Base-by-base conservation (phyloP, 164 flowering plant species). In the Magnolia sinica region DNA sequence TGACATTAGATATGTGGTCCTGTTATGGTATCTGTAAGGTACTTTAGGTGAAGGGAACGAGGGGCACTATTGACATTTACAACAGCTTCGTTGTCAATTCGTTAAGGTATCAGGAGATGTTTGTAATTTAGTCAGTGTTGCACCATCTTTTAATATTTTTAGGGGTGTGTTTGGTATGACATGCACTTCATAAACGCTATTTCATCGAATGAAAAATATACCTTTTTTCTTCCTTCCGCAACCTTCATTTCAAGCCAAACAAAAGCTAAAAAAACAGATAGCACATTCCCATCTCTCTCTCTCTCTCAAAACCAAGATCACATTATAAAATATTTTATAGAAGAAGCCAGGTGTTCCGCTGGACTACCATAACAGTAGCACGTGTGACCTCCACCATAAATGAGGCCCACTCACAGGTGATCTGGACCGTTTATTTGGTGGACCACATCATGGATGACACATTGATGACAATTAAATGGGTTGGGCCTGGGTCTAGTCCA, bases 221-320 rank as follows among this genome's bases (percentile, higher is more conserved):
- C 68, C 68, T 22, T 64, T 18, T 64, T 22, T 64, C 20, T 22
- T 64, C 68, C 24, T 64, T n/a, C 27, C 68, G 24, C 22, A n/a
- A n/a, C 2, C 68, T 64, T 3, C 68, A 11, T 22, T 64, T 64
- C 10, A n/a, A n/a, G 22, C 10, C 20, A 64, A 2, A n/a, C 27
- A 2, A 68, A 68, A 29, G 70, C 70, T 16, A 37, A 50, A 37
- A 37, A 37, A 51, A 61, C 71, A 63, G 31, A 66, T 58, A 71
- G 61, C 70, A 16, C 50, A 23, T 71, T 68, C 72, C 37, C 68
- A 55, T 27, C 71, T 72, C 16, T 9, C 45, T 51, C 70, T 13
- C 67, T 64, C 18, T 50, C n/a, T 20, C 59, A 22, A 74, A 49
- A 74, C 76, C 70, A 64, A 74, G 58, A 19, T 14, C 19, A 73